Evolutionary conservation across 2,329 filamentous ascomycete genomes (phyloP).

Genomic region (Clonostachys rosea): DNA sequence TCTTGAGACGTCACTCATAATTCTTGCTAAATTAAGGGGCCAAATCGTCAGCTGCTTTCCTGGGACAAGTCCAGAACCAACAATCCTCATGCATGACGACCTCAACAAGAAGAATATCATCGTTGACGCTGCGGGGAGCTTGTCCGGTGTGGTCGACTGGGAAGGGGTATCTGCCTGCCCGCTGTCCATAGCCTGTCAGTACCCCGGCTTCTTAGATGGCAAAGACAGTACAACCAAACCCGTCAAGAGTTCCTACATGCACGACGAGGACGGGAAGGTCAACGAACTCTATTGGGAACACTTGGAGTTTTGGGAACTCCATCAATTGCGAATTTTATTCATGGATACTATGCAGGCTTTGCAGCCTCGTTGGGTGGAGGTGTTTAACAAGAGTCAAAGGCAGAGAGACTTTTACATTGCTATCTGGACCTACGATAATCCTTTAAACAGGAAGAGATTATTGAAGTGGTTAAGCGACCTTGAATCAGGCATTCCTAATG

Average conservation of each 20-base stretch:
- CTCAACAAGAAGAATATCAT: constrained; percentile 31
- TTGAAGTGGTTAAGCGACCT: neutral
- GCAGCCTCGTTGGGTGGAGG: neutral
- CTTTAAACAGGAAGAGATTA: neutral
- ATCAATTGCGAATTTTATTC: neutral
- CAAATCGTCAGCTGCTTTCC: constrained; percentile 25
- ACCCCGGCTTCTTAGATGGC: neutral
- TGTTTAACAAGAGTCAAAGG: neutral
- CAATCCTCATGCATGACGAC: constrained; percentile 26
- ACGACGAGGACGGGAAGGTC: neutral
- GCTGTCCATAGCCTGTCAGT: neutral
- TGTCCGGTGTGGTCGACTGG: constrained; percentile 35
- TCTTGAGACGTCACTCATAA: neutral
- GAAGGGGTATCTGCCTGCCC: constrained; percentile 26
- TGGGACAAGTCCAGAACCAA: constrained; percentile 15
- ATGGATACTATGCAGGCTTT: neutral
- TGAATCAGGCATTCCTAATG: neutral
- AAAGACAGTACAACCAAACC: neutral
- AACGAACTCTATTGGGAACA: neutral
- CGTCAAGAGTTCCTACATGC: neutral
- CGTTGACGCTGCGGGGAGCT: constrained; percentile 22
- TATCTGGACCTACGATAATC: neutral
- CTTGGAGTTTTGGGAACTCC: neutral
- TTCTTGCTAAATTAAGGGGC: constrained; percentile 11
- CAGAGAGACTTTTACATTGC: neutral